Conservation (phyloP, 257 asterid species). For the Fraxinus americana region DNA sequence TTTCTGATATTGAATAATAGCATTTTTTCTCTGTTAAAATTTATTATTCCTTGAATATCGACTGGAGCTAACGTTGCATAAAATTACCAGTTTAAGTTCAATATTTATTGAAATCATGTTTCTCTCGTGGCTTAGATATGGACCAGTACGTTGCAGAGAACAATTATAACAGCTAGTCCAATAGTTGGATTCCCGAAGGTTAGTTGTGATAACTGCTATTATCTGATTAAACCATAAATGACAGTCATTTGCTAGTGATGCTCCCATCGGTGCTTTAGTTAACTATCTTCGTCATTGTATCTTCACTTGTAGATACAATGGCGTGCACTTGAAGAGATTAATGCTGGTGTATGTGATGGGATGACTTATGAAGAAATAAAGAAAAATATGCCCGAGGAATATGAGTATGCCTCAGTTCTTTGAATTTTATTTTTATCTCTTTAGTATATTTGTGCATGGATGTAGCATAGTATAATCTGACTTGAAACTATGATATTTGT, state of each 20-base stretch:
- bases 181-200: slow-evolving; percentile 97
- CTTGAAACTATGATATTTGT: slow-evolving; percentile 17
- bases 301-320: slow-evolving; percentile 77
- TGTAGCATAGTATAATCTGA: background rate
- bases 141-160: slow-evolving; percentile 99
- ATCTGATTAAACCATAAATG: slow-evolving; percentile 13
- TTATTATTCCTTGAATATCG: background rate
- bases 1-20: background rate
- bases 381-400: slow-evolving; percentile 98
- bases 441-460: slow-evolving; percentile 2
- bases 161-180: slow-evolving; percentile 82
- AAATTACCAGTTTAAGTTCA: slow-evolving; percentile 21
- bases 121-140: slow-evolving; percentile 69
- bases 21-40: background rate
- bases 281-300: slow-evolving; percentile 15
- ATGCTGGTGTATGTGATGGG: slow-evolving; percentile 96
- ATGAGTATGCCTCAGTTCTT: slow-evolving; percentile 62
- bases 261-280: slow-evolving; percentile 20
- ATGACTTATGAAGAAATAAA: slow-evolving; percentile 96
- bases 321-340: slow-evolving; percentile 99
- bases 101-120: slow-evolving; percentile 21
- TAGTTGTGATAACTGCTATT: slow-evolving; percentile 19
- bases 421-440: background rate
- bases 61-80: slow-evolving; percentile 13
- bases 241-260: slow-evolving; percentile 17